Percentiles rank a stretch among this genome's conserved stretches.
These are phyloP conservation scores for Backusella australiensis DNA, from an alignment of 192 early-diverging fungal genomes.

Conservation along the genomic window DNA sequence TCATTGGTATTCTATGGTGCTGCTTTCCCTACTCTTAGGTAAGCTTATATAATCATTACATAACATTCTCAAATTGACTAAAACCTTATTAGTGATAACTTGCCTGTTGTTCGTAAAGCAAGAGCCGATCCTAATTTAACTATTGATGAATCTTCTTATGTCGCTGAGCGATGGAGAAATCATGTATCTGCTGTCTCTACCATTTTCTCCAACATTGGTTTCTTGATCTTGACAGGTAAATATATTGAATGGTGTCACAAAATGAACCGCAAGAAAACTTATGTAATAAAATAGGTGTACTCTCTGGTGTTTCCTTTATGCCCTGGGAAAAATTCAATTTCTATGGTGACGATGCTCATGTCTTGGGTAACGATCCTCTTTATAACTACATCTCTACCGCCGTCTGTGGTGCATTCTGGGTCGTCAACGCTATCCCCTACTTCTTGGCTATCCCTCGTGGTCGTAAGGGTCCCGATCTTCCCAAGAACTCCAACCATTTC, in stretches of 20 bases:
- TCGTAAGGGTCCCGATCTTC: slow-evolving; percentile 28
- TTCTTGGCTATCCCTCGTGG: slow-evolving; percentile 26
- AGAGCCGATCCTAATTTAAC: slow-evolving; percentile 27
- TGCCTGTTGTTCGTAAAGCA: slow-evolving; percentile 31
- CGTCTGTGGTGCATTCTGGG: slow-evolving; percentile 37
- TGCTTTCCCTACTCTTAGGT: slow-evolving; percentile 35
- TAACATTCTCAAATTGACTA: background rate
- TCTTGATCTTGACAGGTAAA: slow-evolving; percentile 24
- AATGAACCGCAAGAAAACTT: background rate
- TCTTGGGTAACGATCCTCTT: slow-evolving; percentile 32
- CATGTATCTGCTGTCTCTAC: slow-evolving; percentile 38
- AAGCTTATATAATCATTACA: background rate
- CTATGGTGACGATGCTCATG: slow-evolving; percentile 5
- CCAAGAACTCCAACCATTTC: slow-evolving; percentile 18
- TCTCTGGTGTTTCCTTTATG: slow-evolving; percentile 29
- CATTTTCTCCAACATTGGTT: slow-evolving; percentile 34
- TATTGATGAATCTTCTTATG: slow-evolving; percentile 17
- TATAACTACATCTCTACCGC: slow-evolving; percentile 31
- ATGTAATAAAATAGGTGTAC: slow-evolving; percentile 15
- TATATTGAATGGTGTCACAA: background rate
- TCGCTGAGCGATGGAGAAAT: slow-evolving; percentile 36
- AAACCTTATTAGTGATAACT: slow-evolving; percentile 22
- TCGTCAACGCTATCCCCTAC: slow-evolving; percentile 29
- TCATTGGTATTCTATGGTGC: slow-evolving; percentile 38
- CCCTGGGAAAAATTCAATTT: slow-evolving; percentile 28